Conservation (phyloP, 2,329 filamentous ascomycete species). For the Leptographium radiaticola region DNA sequence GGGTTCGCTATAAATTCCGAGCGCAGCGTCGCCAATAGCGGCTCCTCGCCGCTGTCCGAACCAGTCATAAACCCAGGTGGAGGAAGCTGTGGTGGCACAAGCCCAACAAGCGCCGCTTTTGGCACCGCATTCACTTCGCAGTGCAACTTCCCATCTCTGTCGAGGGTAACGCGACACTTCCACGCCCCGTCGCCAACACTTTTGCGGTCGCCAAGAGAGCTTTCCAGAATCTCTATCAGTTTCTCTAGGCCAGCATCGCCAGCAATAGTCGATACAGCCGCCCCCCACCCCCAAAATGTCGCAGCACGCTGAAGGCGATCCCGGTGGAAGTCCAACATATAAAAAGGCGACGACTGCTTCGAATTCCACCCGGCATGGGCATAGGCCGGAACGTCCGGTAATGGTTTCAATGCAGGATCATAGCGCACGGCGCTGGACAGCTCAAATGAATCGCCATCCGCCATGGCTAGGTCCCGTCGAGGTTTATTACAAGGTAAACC, state of each 20-base stretch:
- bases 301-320: conserved; percentile 62
- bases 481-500: background rate
- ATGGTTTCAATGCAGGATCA: conserved; percentile 42
- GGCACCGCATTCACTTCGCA: conserved; percentile 26
- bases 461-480: conserved; percentile 7
- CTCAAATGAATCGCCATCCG: conserved; percentile 31
- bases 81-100: conserved; percentile 45
- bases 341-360: conserved; percentile 47
- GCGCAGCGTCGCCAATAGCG: conserved; percentile 8
- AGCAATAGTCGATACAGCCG: conserved; percentile 28
- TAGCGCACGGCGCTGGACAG: conserved; percentile 63
- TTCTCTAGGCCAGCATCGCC: conserved; percentile 31
- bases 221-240: conserved; percentile 22
- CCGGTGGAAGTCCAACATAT: conserved; percentile 67
- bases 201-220: background rate
- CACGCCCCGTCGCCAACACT: conserved; percentile 19
- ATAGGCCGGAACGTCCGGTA: conserved; percentile 23
- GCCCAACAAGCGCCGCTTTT: conserved; percentile 30
- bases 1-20: conserved; percentile 14
- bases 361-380: conserved; percentile 39
- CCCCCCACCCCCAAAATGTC: conserved; percentile 39
- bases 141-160: conserved; percentile 30
- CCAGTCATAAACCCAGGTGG: conserved; percentile 22
- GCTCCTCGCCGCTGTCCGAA: background rate
- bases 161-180: conserved; percentile 43